A percentile compares a stretch with the other conserved stretches of the same genome.
Evolutionary conservation across 2,329 filamentous ascomycete species (phyloP).

Genomic region (Hypoxylon sp.): DNA sequence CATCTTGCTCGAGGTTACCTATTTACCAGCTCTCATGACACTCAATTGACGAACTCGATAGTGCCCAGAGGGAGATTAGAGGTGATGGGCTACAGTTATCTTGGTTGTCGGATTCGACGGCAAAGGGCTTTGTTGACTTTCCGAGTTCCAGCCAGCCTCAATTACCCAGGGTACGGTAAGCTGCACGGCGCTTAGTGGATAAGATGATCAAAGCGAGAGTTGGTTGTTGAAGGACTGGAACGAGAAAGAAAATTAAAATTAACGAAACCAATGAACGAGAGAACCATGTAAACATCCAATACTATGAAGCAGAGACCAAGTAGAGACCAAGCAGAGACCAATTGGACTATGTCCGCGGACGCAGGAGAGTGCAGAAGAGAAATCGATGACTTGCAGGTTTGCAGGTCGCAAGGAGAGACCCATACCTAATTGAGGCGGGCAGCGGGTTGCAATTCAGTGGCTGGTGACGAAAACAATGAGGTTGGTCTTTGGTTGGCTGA

Average conservation of each 20-base stretch:
- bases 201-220: conserved; percentile 27
- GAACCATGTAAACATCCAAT: conserved; percentile 34
- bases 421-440: conserved; percentile 39
- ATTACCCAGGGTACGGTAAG: conserved; percentile 7
- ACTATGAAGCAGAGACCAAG: conserved; percentile 26
- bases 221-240: conserved; percentile 21
- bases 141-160: conserved; percentile 23
- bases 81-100: conserved; percentile 1
- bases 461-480: conserved; percentile 48
- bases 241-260: conserved; percentile 24
- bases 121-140: conserved; percentile 36
- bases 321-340: conserved; percentile 13
- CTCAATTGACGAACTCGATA: conserved; percentile 10
- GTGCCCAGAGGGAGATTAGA: conserved; percentile 2
- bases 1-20: conserved; percentile 58
- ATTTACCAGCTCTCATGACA: conserved; percentile 26
- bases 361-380: conserved; percentile 40
- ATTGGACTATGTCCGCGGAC: conserved; percentile 40
- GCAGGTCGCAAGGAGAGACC: conserved; percentile 22
- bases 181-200: conserved; percentile 17
- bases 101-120: conserved; percentile 19
- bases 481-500: conserved; percentile 42
- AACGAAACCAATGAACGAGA: conserved; percentile 38
- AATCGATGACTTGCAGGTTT: conserved; percentile 43
- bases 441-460: conserved; percentile 40